Base-by-base conservation (phyloP, 2,329 filamentous ascomycete species). In the Cladosporium austrohemisphaericum region DNA sequence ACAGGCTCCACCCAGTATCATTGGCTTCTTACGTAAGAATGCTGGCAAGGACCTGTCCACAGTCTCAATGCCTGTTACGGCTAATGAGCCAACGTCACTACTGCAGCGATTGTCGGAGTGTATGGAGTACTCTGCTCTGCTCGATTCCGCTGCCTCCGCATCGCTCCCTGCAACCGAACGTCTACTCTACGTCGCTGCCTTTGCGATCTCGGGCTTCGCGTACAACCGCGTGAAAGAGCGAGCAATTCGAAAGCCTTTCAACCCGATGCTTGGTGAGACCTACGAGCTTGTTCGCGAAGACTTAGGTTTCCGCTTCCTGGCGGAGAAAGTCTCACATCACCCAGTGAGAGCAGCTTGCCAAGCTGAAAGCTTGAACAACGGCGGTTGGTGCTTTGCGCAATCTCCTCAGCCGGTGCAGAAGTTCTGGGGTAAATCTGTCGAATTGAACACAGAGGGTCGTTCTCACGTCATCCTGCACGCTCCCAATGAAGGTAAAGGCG, bases 341-440 rank as follows among this genome's bases (percentile, higher is more conserved):
- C 93, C 93, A 0, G 88, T 98, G 11, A 84, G 91, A 55, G 81
- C 97, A 62, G 93, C 93, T 5, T 92, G 91, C 73, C 91, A 97
- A 67, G 93, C 92, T 4, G 93, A 98, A 66, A 65, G 62, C 38
- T 54, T 68, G 10, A 55, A 40, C 26, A 64, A 66, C 11, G 83
- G 87, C 31, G 78, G 82, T 31, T 98, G 93, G 93, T 89, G 86
- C 2, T 84, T 95, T 54, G 78, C 88, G 1, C 93, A 97, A 65
- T 88, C 86, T 4, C 88, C 93, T 0, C 84, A 86, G 50, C 93
- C 93, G 0, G 85, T 86, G 18, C 92, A 98, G 65, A 97, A 97
- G 65, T 98, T 98, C 73, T 97, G 93, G 93, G 93, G 93, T 49
- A 97, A 97, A 73, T 92, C 86, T 48, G 89, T 89, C 2, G 93